Conservation (phyloP, 1,284 basidiomycete genomes). For the Ceratobasidium sp. region DNA sequence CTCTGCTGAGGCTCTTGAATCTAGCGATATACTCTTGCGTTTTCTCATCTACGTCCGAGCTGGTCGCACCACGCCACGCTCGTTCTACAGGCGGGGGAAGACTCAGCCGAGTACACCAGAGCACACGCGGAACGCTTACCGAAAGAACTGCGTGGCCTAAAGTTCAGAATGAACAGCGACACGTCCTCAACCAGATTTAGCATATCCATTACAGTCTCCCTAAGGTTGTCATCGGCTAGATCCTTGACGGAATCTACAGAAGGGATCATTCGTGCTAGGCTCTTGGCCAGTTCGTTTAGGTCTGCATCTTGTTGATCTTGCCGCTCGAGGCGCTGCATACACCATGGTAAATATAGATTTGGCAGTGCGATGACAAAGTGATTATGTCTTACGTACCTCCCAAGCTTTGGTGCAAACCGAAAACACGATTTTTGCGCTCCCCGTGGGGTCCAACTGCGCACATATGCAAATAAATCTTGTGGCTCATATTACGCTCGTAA, state of each 20-base stretch:
- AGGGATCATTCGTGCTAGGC: neutral
- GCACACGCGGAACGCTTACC: neutral
- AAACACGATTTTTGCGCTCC: neutral
- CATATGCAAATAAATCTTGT: neutral
- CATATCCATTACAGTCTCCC: neutral
- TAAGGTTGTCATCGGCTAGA: neutral
- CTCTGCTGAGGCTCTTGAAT: neutral
- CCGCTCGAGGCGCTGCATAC: neutral
- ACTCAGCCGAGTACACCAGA: neutral
- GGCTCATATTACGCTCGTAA: neutral
- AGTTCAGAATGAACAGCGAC: neutral
- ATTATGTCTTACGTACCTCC: slow-evolving; percentile 1
- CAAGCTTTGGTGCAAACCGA: neutral
- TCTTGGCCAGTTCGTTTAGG: neutral
- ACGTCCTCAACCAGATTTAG: slow-evolving; percentile 7
- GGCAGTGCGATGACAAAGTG: neutral
- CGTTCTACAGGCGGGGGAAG: neutral
- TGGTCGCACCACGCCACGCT: neutral
- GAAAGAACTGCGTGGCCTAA: neutral
- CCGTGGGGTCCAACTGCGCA: neutral
- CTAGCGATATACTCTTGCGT: neutral
- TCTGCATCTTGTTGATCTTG: neutral
- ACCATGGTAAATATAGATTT: neutral
- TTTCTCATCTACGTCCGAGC: neutral
- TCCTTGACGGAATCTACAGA: neutral